Evolutionary conservation across 2,329 filamentous ascomycete genomes (phyloP).

Genomic region (Rutstroemia sp.): DNA sequence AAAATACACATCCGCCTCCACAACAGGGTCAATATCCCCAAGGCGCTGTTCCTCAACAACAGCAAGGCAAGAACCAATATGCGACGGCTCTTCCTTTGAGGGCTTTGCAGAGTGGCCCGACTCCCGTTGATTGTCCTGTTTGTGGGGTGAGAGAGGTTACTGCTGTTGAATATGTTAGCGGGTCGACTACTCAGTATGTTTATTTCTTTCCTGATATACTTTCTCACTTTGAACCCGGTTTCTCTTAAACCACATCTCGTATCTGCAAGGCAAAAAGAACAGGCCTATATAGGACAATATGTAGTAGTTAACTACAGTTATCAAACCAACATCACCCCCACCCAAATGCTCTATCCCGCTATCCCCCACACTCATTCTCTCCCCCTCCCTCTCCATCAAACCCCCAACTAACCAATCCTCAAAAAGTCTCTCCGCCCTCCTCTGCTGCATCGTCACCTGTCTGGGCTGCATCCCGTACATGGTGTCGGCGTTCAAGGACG

Average conservation of each 20-base stretch:
- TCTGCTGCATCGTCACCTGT: conserved; percentile 22
- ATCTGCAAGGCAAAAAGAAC: too few relatives aligned
- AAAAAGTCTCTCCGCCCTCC: conserved; percentile 16
- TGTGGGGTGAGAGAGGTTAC: conserved; percentile 19
- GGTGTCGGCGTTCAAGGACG: conserved; percentile 35
- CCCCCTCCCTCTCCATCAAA: too few relatives aligned
- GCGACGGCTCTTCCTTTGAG: conserved; percentile 12
- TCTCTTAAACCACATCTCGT: background rate
- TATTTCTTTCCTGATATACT: background rate
- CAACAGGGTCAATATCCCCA: background rate
- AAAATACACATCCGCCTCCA: background rate
- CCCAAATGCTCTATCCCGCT: too few relatives aligned
- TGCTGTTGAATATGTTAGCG: conserved; percentile 12
- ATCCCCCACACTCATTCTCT: background rate
- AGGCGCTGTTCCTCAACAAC: background rate
- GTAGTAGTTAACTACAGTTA: too few relatives aligned
- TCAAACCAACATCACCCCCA: too few relatives aligned
- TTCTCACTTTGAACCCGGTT: background rate
- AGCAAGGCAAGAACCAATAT: conserved; percentile 8
- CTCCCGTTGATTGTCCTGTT: conserved; percentile 19
- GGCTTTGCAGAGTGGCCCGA: conserved; percentile 12
- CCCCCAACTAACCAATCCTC: background rate
- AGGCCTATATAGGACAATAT: too few relatives aligned
- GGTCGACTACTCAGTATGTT: conserved; percentile 20
- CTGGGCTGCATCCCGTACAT: conserved; percentile 37